A percentile compares a stretch with the other conserved stretches of the same genome.
Evolutionary conservation across 2,329 filamentous ascomycete genomes (phyloP).

Genomic region (Cyphellophora attinorum): DNA sequence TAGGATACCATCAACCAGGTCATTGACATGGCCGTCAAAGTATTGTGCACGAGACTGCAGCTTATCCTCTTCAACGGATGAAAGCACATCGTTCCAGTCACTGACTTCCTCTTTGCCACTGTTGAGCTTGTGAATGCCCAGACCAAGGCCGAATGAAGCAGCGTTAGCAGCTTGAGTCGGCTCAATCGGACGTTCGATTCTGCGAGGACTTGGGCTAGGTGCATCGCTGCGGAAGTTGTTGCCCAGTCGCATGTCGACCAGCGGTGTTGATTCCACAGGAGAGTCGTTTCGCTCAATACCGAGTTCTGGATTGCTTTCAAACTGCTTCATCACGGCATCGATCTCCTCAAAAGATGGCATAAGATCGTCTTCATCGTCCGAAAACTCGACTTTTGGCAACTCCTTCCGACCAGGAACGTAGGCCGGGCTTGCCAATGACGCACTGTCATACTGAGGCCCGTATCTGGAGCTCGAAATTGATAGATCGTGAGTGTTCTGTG

Average conservation of each 20-base stretch:
- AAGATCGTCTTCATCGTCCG: constrained; percentile 6
- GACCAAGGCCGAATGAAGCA: constrained; percentile 54
- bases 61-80: constrained; percentile 74
- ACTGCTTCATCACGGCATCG: constrained; percentile 81
- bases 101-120: constrained; percentile 45
- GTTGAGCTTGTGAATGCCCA: constrained; percentile 54
- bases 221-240: constrained; percentile 56
- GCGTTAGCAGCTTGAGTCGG: constrained; percentile 33
- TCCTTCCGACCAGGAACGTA: constrained; percentile 2
- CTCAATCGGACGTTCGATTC: constrained; percentile 26
- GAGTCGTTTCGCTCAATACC: constrained; percentile 57
- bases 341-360: constrained; percentile 53
- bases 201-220: constrained; percentile 61
- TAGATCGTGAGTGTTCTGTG: neutral
- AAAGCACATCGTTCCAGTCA: constrained; percentile 85
- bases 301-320: constrained; percentile 66
- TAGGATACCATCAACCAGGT: constrained; percentile 69
- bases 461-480: neutral
- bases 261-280: constrained; percentile 37
- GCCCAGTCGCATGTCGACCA: constrained; percentile 31
- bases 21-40: constrained; percentile 84
- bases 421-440: neutral
- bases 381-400: constrained; percentile 1
- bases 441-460: neutral
- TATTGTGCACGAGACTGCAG: constrained; percentile 72